phyloP scores from a whole-genome alignment of 1,284 basidiomycete species.

The Ganoderma leucocontextum region DNA sequence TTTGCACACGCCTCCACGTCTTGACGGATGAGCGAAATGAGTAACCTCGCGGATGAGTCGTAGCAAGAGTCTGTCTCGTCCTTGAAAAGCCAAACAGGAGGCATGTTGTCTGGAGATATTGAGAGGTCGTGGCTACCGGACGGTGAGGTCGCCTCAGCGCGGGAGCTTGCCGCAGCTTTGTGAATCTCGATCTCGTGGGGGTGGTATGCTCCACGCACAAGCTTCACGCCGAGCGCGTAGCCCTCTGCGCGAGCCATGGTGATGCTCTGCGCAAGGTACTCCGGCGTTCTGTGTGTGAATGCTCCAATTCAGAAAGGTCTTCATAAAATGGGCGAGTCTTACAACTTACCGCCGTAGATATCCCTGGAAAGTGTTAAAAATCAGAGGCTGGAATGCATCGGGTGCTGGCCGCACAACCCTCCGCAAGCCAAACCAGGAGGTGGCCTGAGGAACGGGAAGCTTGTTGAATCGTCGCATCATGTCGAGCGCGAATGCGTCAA shows the following conservation, averaged over 20 bases:
- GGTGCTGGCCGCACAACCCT: not conserved
- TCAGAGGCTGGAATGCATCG: conserved; percentile 60
- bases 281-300: conserved; percentile 59
- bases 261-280: conserved; percentile 74
- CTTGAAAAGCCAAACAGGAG: conserved; percentile 77
- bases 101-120: conserved; percentile 64
- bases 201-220: conserved; percentile 95
- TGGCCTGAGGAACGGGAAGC: conserved; percentile 44
- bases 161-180: conserved; percentile 35
- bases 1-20: conserved; percentile 44
- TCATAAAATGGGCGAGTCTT: not conserved
- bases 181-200: conserved; percentile 76
- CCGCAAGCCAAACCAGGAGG: conserved; percentile 27
- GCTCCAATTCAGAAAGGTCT: conserved; percentile 12
- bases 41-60: conserved; percentile 68
- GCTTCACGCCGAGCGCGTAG: conserved; percentile 91
- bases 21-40: conserved; percentile 66
- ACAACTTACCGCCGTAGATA: conserved; percentile 73
- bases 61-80: conserved; percentile 85
- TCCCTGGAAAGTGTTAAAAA: conserved; percentile 87
- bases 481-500: conserved; percentile 79
- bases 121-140: conserved; percentile 42
- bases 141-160: conserved; percentile 38
- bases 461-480: conserved; percentile 84
- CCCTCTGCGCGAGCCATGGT: conserved; percentile 71